Evolutionary conservation across 2,329 filamentous ascomycete genomes (phyloP), one percentile per base, ranked within the genome.

Genomic region (Cercospora brassicicola): DNA sequence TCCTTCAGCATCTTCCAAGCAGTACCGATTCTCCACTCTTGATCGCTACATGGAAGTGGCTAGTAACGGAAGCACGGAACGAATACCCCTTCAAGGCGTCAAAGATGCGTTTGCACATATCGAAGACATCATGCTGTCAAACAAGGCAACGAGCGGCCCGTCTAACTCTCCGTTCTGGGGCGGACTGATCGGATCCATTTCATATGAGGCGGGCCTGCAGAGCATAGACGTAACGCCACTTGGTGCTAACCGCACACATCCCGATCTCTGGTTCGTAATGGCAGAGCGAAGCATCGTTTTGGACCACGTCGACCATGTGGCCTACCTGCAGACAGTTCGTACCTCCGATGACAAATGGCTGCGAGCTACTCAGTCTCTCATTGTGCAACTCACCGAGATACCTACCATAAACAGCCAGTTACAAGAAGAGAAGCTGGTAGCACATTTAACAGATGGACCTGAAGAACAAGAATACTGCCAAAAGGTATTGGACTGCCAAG

Each of bases 181-280:
- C 62, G 93, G 93, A 0, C 89, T 96, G 67, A 88, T 96, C 80
- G 93, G 93, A 0, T 96, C 90, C 74, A 86, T 93, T 61, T 93
- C 91, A 0, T 96, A 97, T 69, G 93, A 97, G 78, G 88, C 93
- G 76, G 92, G 92, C 0, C 81, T 96, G 0, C 82, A 84, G 71
- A 88, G 84, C 18, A 88, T 89, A 64, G 79, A 82, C 60, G 81
- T 90, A 23, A 71, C 79, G 1, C 73, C 80, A 33, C 69, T 73
- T 30, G 71, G 78, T 10, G 75, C 76, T 2, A 70, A 71, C 20
- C 80, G 84, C 65, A 73, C 79, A 42, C 82, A 86, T 10, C 89
- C 92, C 0, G 93, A 96, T 77, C 82, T 94, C 23, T 91, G 88
- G 75, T 87, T 96, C 67, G 85, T 88, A 1, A 95, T 93, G 86